Evolutionary conservation across 805 yeast species (phyloP), one percentile per base, ranked within the genome.

Genomic region (Yarrowia deformans): DNA sequence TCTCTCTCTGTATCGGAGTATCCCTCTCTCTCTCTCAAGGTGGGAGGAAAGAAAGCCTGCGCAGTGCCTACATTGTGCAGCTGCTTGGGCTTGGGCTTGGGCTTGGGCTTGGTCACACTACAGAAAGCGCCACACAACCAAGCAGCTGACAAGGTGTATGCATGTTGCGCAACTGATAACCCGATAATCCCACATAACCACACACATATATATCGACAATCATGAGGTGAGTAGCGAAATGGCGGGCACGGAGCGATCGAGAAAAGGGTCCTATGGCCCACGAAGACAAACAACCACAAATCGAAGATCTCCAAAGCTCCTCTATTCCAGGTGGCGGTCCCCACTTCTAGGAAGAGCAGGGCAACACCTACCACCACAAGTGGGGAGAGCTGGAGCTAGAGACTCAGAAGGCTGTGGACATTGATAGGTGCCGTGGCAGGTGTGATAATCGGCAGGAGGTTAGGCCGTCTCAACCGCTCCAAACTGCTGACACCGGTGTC

Each of bases 161-260:
- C 54, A 49, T 32, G 37, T 49, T 49, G 54, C 54, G 54, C 54
- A 49, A 49, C 54, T 49, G 54, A 49, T 49, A 49, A 49, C 39
- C 54, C 54, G 13, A 32, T 49, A 19, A 49, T 49, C 35, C 52
- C 35, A 49, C 54, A 49, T 49, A 49, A 48, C 54, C 54, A 49
- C 54, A 49, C 54, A 49, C 54, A 49, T 49, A 49, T 49, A 49
- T 48, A 49, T 16, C 54, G 54, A 16, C 54, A 48, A 48, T 48
- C 52, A 49, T 49, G 54, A 49, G 54, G 54, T 49, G 54, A 49
- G 54, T 49, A 49, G 54, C 8, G 6, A 9, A 9, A 34, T 14
- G 19, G 6, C 16, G 39, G 32, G 14, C 10, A 8, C 14, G 39
- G 13, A 19, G 35, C 10, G 52, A 45, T 9, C 8, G 13, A 16